Conservation (phyloP, 148 eudicot genomes). For the Pharnaceum exiguum region DNA sequence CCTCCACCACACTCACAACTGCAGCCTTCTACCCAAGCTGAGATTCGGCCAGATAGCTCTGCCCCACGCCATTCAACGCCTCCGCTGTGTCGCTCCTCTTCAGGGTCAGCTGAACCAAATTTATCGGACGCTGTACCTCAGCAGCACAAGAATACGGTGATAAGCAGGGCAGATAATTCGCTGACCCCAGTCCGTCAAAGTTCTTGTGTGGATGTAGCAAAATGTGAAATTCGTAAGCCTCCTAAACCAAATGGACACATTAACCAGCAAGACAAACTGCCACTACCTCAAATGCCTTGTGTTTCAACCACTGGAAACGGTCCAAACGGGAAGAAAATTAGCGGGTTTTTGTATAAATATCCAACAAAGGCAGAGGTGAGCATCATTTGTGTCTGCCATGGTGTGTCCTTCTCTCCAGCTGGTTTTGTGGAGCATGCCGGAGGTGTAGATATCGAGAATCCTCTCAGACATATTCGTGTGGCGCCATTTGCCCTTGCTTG, state of each 20-base stretch:
- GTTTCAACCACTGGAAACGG: conserved; percentile 73
- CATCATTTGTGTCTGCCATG: conserved; percentile 76
- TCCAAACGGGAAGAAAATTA: conserved; percentile 62
- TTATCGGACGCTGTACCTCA: background rate
- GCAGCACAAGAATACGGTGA: background rate
- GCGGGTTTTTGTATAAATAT: conserved; percentile 62
- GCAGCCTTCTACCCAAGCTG: conserved; percentile 6
- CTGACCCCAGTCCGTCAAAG: conserved; percentile 3
- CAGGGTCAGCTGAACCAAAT: background rate
- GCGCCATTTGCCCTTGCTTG: conserved; percentile 34
- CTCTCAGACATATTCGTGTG: conserved; percentile 61
- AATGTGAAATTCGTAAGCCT: conserved; percentile 24
- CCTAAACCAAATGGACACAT: conserved; percentile 25
- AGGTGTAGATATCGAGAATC: conserved; percentile 51
- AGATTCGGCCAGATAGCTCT: conserved; percentile 3
- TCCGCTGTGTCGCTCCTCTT: background rate
- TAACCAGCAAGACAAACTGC: conserved; percentile 7
- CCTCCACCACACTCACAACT: conserved; percentile 3
- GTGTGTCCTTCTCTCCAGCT: conserved; percentile 62
- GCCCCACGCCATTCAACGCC: background rate
- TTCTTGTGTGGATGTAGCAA: conserved; percentile 12
- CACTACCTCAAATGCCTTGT: conserved; percentile 54
- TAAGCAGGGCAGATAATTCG: background rate
- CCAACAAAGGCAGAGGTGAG: conserved; percentile 53
- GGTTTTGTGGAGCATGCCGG: conserved; percentile 86